Evolutionary conservation across 2,329 filamentous ascomycete species (phyloP), one percentile per base, ranked within the genome.

Genomic region (Atkinsonella hypoxylon): DNA sequence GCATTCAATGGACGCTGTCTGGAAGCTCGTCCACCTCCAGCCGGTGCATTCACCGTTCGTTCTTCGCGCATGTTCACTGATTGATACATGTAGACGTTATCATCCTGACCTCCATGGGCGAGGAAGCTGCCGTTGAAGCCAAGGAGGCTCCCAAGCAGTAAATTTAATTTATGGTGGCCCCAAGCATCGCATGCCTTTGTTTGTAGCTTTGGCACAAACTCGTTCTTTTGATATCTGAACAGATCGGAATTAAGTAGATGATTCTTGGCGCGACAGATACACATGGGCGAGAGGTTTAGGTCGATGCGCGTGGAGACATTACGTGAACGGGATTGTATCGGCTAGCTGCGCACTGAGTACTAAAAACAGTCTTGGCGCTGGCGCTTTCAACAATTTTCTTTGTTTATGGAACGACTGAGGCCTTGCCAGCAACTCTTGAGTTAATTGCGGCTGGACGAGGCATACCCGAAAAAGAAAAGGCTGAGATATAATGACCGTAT

Each of bases 101-200:
- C 64, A 82, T 98, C 70, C 86, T 95, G 68, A 87, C 88, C 64
- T 83, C 93, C 69, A 98, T 98, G 93, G 87, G 87, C 68, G 91
- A 98, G 77, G 87, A 97, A 80, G 75, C 79, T 63, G 86, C 84
- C 66, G 85, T 96, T 69, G 90, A 96, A 69, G 86, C 83, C 74
- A 97, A 97, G 83, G 90, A 96, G 76, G 88, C 87, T 71, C 83
- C 87, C 70, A 61, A 61, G 54, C 51, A 54, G 51, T 66, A 64
- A 63, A 56, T 41, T 26, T 7, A 51, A 40, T 49, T 34, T 26
- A 47, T 53, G 50, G 52, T 41, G 32, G 43, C 52, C 54, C 51
- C 54, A 54, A 58, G 58, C 55, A 55, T 58, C 49, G 51, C 55
- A 54, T 56, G 52, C 46, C 50, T 54, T 53, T 61, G 57, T 55